These are phyloP conservation scores for Capsella rubella DNA, from an alignment of 441 rosid genomes.

Conservation along the genomic window DNA sequence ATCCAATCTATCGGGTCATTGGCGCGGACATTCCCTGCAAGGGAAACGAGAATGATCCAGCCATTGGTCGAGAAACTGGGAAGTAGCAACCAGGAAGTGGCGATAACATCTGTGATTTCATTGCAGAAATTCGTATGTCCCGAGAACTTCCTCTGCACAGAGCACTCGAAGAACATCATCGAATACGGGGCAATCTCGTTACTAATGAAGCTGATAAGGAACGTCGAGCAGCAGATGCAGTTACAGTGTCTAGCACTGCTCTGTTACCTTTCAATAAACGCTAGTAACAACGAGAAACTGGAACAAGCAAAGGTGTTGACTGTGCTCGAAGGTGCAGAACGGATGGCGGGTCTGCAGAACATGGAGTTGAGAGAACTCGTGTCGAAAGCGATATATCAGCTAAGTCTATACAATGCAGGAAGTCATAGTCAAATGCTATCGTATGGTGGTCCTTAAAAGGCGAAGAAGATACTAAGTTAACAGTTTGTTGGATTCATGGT, in stretches of 20 bases:
- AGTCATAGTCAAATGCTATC: conserved; percentile 56
- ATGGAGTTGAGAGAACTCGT: conserved; percentile 61
- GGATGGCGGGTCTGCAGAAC: conserved; percentile 50
- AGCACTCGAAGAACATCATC: conserved; percentile 63
- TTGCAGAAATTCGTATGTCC: conserved; percentile 61
- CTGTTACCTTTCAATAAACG: conserved; percentile 62
- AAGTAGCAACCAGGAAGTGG: conserved; percentile 50
- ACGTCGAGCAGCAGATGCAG: conserved; percentile 50
- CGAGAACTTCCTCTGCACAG: conserved; percentile 53
- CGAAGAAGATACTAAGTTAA: conserved; percentile 3
- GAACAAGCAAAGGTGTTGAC: conserved; percentile 66
- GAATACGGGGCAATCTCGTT: conserved; percentile 51
- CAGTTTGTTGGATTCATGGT: conserved; percentile 26
- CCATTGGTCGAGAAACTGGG: conserved; percentile 58
- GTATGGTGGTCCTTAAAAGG: conserved; percentile 41
- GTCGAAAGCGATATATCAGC: conserved; percentile 52
- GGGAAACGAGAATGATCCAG: conserved; percentile 62
- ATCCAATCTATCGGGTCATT: conserved; percentile 64
- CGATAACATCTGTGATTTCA: conserved; percentile 59
- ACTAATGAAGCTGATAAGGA: conserved; percentile 58
- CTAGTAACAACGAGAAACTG: conserved; percentile 55
- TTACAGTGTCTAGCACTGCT: conserved; percentile 56
- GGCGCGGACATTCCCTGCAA: conserved; percentile 71
- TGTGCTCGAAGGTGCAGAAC: conserved; percentile 64
- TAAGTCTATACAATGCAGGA: conserved; percentile 57